A percentile compares a stretch with the other conserved stretches of the same genome.
These are phyloP conservation scores for Naganishia sp. DNA, from an alignment of 1,284 basidiomycete genomes.

Conservation along the genomic window DNA sequence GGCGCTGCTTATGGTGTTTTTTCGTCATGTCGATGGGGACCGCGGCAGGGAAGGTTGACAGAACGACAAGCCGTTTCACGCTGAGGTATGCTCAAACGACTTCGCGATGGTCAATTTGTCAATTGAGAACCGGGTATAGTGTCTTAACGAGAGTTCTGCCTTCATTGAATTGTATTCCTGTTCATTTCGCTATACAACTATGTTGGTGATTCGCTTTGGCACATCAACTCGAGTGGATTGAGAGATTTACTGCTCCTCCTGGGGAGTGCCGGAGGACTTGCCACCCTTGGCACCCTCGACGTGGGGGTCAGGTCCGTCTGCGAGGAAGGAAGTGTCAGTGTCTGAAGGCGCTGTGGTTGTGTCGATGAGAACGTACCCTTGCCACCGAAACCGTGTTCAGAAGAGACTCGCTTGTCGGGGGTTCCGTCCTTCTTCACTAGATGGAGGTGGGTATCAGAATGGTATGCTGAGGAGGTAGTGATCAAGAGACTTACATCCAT, in stretches of 20 bases:
- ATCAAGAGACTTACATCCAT: neutral
- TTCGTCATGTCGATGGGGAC: too few species aligned
- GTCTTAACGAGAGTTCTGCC: neutral
- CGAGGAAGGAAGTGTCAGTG: conserved; percentile 4
- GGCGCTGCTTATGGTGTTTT: too few species aligned
- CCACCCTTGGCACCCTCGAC: conserved; percentile 48
- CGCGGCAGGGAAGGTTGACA: too few species aligned
- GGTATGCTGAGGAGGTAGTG: neutral
- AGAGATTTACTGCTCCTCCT: conserved; percentile 31
- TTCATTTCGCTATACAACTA: conserved; percentile 10
- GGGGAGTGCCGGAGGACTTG: conserved; percentile 34
- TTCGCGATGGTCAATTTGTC: too few species aligned
- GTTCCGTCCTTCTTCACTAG: conserved; percentile 48
- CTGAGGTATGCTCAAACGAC: too few species aligned
- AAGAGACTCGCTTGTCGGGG: conserved; percentile 51
- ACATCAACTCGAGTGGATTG: neutral
- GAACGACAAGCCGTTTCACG: too few species aligned
- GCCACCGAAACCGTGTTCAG: conserved; percentile 52
- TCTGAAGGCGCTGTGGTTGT: neutral
- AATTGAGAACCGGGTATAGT: too few species aligned
- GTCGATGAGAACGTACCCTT: conserved; percentile 21
- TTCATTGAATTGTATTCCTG: conserved; percentile 2
- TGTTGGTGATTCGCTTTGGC: neutral
- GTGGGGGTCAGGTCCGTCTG: conserved; percentile 47
- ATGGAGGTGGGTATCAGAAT: conserved; percentile 21